Evolutionary conservation across 257 asterid genomes (phyloP), one percentile per base, ranked within the genome.

Genomic region (Coffea canephora): DNA sequence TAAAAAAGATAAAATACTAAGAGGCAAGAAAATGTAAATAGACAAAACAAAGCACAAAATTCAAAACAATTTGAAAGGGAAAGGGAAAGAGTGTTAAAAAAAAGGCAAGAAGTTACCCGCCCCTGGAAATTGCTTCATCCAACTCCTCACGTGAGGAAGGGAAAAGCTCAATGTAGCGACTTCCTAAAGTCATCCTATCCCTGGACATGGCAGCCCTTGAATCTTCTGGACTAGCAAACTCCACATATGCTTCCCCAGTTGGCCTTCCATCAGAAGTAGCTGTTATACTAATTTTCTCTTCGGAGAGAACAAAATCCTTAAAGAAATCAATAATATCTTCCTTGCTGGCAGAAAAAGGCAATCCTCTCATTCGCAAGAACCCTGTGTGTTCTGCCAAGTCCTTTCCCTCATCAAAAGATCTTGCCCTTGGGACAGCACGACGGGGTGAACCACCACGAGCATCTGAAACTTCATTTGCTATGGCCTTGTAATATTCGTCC

Each of bases 201-300:
- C 91, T 95, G 52, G 93, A 83, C 99, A 93, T 92, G 41, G 98
- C 98, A 86, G 90, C 91, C 83, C 77, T 90, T 18, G 99, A 93
- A 76, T 93, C 98, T 81, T 95, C 96, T 25, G 97, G 83, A 84
- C 87, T 91, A 31, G 87, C 91, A 88, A 95, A 95, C 85, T 95
- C 99, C 81, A 92, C 99, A 85, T 87, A 90, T 3, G 98, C 98
- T 90, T 95, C 99, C 78, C 99, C 98, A 50, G 97, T 93, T 12
- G 99, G 89, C 83, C 97, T 88, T 61, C 98, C 97, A 84, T 91
- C 97, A 6, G 93, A 88, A 80, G 88, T 94, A 67, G 90, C 87
- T 34, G 96, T 87, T 71, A 93, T 80, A 80, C 91, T 90, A 82
- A 95, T 86, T 82, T 89, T 89, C 62, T 92, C 96, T 80, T 91